A percentile compares a stretch with the other conserved stretches of the same genome.
Conservation (phyloP, 345 rosid species). For the Pelargonium nanum region DNA sequence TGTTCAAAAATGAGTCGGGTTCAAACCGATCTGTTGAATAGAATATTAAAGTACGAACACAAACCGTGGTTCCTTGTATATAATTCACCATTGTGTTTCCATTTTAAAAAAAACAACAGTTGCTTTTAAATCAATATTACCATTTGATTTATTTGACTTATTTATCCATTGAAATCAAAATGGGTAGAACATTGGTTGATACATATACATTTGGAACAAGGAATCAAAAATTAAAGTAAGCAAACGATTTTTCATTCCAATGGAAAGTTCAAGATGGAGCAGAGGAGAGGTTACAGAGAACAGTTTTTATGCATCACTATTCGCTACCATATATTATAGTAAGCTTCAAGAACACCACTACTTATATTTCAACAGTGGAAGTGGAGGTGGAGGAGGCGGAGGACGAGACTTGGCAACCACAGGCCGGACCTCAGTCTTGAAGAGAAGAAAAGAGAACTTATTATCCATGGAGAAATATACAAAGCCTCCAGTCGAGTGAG, state of each 20-base stretch:
- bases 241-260: neutral
- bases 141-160: no score
- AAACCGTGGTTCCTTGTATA: no score
- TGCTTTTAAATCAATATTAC: no score
- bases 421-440: constrained; percentile 55
- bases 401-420: constrained; percentile 13
- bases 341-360: no score
- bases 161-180: neutral
- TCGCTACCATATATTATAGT: no score
- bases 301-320: neutral
- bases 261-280: neutral
- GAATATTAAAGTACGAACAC: no score
- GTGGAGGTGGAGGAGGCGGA: constrained; percentile 5
- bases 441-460: constrained; percentile 44
- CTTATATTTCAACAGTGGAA: neutral
- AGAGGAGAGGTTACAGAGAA: no score
- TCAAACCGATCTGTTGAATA: no score
- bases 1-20: no score
- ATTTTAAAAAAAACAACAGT: no score
- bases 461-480: constrained; percentile 30
- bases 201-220: neutral
- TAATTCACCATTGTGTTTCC: no score
- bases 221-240: neutral
- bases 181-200: neutral
- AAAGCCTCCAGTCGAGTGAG: constrained; percentile 33